Conservation (phyloP, 176 grass and related monocot genomes). For the Avena eriantha region DNA sequence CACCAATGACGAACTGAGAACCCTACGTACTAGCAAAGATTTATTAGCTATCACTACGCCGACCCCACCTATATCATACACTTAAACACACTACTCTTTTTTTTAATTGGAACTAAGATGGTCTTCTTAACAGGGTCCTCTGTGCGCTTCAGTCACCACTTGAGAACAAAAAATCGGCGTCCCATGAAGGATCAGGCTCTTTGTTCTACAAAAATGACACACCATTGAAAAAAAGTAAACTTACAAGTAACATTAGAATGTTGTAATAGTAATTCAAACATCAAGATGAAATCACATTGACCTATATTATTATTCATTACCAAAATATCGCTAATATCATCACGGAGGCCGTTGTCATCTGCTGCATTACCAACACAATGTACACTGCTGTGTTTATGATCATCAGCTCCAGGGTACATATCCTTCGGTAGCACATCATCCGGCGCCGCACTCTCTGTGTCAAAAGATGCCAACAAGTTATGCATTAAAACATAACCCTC, state of each 20-base stretch:
- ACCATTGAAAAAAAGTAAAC: not conserved
- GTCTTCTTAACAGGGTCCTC: not conserved
- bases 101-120: not conserved
- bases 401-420: not conserved
- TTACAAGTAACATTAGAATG: too few relatives aligned
- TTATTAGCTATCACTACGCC: not conserved
- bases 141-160: not conserved
- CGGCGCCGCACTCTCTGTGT: not conserved
- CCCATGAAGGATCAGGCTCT: not conserved
- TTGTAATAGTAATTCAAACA: not conserved
- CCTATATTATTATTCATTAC: not conserved
- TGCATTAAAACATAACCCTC: not conserved
- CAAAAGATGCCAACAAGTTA: not conserved
- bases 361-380: not conserved
- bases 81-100: not conserved
- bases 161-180: not conserved
- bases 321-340: constrained; percentile 2
- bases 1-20: not conserved
- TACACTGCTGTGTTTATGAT: not conserved
- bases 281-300: not conserved
- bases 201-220: not conserved
- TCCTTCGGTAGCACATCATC: not conserved
- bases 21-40: not conserved
- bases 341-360: not conserved
- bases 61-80: not conserved